These are phyloP conservation scores for Dictyophora rubrovolvata DNA, from an alignment of 768 basidiomycete genomes.

Conservation along the genomic window DNA sequence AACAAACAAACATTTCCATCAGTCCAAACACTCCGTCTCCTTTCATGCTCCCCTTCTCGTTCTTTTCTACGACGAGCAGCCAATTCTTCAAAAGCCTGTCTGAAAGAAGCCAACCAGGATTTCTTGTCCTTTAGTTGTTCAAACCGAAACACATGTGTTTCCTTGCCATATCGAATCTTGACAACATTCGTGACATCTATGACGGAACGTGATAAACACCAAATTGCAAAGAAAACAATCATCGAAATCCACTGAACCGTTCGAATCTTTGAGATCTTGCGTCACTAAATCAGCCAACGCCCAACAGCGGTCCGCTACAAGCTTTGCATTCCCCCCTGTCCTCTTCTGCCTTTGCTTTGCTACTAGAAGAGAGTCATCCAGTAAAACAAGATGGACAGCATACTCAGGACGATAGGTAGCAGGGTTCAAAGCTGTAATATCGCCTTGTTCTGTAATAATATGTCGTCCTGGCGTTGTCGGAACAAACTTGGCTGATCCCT, in stretches of 20 bases:
- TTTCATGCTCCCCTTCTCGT: slow-evolving; percentile 85
- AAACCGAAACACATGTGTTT: slow-evolving; percentile 88
- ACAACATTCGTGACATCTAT: slow-evolving; percentile 79
- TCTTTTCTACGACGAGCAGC: slow-evolving; percentile 83
- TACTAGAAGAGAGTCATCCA: slow-evolving; percentile 87
- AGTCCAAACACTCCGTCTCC: slow-evolving; percentile 51
- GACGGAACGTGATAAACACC: neutral
- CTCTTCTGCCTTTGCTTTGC: slow-evolving; percentile 62
- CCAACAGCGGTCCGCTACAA: slow-evolving; percentile 93
- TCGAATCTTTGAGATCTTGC: slow-evolving; percentile 90
- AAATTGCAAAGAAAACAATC: slow-evolving; percentile 14
- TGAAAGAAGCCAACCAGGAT: slow-evolving; percentile 70
- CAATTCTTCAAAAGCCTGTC: slow-evolving; percentile 88
- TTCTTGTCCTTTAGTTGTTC: slow-evolving; percentile 80
- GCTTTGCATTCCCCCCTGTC: slow-evolving; percentile 49
- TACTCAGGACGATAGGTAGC: slow-evolving; percentile 92
- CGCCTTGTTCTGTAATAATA: slow-evolving; percentile 76
- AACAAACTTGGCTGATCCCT: slow-evolving; percentile 91
- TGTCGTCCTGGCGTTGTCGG: slow-evolving; percentile 88
- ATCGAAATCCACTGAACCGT: slow-evolving; percentile 43
- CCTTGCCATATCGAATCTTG: slow-evolving; percentile 88
- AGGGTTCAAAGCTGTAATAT: slow-evolving; percentile 75
- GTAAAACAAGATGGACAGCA: slow-evolving; percentile 77
- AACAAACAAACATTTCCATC: slow-evolving; percentile 19
- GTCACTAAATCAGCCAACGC: slow-evolving; percentile 88